Evolutionary conservation across 805 yeast species (phyloP), one percentile per base, ranked within the genome.

Genomic region (Candida golubevii): DNA sequence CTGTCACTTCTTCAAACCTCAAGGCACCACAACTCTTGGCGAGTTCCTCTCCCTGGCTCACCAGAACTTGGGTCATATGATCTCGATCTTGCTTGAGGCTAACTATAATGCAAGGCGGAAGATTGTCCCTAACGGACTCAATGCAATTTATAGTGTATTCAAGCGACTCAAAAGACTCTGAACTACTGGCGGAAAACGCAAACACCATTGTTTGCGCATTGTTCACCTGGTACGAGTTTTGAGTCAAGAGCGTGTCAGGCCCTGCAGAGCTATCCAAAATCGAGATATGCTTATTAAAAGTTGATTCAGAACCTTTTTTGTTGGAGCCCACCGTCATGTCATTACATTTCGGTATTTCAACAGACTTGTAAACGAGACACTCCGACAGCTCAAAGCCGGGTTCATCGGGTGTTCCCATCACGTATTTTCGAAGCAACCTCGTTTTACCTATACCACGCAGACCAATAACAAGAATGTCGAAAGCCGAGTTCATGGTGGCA

Each of bases 21-120:
- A 60, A n/a, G 2, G 71, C 70, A 10, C 59, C 59, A 11, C 62
- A 51, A 10, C 49, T 33, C 6, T 49, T 27, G 10, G 69, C 63
- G 27, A 67, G 58, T n/a, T 45, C 55, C 18, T 43, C 26, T 1
- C 68, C 73, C 42, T 69, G 67, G 1, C 57, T 57, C 36, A 33
- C 51, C 36, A 52, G 44, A 1, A 70, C 69, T 36, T 59, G 63
- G 27, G 69, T 51, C n/a, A 52, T 54, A 1, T 43, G 45, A 7
- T 49, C 56, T 13, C 45, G 36, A 38, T 69, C 72, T 26, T 54
- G 36, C 41, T 64, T 65, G 14, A 66, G 51, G 0, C 65, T 71
- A 14, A 59, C 67, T 10, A 70, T 43, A 2, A 61, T 58, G 6
- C 66, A 48, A 0, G 68, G 67, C 10, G 70, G 69, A 32, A 58